Conservation (phyloP, 2,329 filamentous ascomycete species). For the Fusarium dimerum region DNA sequence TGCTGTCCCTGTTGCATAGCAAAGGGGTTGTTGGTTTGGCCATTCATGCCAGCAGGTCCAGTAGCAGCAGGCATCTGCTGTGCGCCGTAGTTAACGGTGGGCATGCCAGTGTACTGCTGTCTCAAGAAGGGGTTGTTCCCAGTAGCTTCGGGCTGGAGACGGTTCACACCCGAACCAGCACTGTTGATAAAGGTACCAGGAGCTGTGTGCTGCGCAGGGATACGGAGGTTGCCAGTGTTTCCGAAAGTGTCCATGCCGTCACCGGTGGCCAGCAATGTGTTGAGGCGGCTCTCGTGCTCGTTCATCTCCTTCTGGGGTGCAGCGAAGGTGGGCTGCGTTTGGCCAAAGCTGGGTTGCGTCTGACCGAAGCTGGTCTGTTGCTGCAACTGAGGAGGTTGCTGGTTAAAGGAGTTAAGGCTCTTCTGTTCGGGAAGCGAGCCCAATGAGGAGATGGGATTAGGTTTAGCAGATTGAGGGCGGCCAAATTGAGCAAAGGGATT, state of each 20-base stretch:
- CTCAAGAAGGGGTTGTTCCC: constrained; percentile 89
- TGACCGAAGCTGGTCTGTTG: constrained; percentile 38
- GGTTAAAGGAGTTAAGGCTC: constrained; percentile 62
- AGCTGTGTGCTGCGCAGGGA: constrained; percentile 93
- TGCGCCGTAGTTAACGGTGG: constrained; percentile 55
- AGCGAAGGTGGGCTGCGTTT: constrained; percentile 32
- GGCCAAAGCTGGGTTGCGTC: constrained; percentile 30
- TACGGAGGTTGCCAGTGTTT: constrained; percentile 93
- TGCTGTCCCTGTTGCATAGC: constrained; percentile 45
- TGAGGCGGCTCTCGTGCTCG: constrained; percentile 74
- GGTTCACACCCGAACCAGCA: constrained; percentile 76
- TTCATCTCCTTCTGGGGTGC: constrained; percentile 56
- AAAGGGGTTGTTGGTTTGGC: constrained; percentile 60
- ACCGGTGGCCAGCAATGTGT: constrained; percentile 79
- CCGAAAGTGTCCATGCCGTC: constrained; percentile 97
- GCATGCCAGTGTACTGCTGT: constrained; percentile 80
- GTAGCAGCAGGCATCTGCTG: constrained; percentile 54
- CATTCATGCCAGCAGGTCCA: constrained; percentile 57
- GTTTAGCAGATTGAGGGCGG: constrained; percentile 56
- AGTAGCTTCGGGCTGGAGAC: constrained; percentile 69
- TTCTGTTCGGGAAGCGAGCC: constrained; percentile 82
- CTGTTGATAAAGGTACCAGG: constrained; percentile 97
- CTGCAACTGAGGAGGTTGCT: constrained; percentile 42
- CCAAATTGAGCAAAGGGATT: constrained; percentile 89
- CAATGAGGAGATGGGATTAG: constrained; percentile 65